A percentile compares a stretch with the other conserved stretches of the same genome.
phyloP scores from a whole-genome alignment of 768 basidiomycete genomes.

The Paxillus ammoniavirescens region DNA sequence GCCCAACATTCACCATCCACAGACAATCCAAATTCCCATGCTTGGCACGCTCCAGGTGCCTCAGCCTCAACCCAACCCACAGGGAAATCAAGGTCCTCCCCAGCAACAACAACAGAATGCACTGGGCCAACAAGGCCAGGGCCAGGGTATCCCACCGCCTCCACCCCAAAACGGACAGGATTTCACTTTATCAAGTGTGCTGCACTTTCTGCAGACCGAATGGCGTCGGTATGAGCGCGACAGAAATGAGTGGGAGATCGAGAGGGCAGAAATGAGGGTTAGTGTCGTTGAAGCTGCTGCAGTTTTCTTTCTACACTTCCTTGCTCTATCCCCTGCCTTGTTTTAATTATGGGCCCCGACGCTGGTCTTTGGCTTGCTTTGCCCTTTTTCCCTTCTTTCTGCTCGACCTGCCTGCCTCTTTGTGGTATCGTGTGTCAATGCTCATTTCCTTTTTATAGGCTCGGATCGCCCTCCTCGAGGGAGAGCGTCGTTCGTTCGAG shows the following conservation, averaged over 20 bases:
- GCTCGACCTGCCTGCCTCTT: slow-evolving; percentile 12
- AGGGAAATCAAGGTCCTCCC: slow-evolving; percentile 39
- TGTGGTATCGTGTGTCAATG: slow-evolving; percentile 30
- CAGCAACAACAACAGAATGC: slow-evolving; percentile 58
- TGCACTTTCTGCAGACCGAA: slow-evolving; percentile 98
- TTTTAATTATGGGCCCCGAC: not conserved
- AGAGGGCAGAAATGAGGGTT: slow-evolving; percentile 98
- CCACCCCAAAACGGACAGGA: slow-evolving; percentile 88
- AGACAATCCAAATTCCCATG: slow-evolving; percentile 62
- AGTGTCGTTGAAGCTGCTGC: slow-evolving; percentile 33
- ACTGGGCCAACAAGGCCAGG: slow-evolving; percentile 53
- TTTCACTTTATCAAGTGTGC: slow-evolving; percentile 88
- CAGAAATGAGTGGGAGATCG: slow-evolving; percentile 99
- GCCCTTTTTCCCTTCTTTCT: not conserved
- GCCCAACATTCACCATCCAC: slow-evolving; percentile 37
- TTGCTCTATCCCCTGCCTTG: not conserved
- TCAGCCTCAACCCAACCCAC: slow-evolving; percentile 45
- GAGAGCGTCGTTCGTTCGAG: slow-evolving; percentile 95
- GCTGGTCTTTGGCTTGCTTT: not conserved
- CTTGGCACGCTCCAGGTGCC: slow-evolving; percentile 68
- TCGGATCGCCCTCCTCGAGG: slow-evolving; percentile 94
- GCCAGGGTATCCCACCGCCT: slow-evolving; percentile 63
- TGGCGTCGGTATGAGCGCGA: slow-evolving; percentile 98
- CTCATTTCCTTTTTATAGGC: slow-evolving; percentile 52
- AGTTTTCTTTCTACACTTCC: slow-evolving; percentile 1